Base-by-base conservation (phyloP, 306 rosid genomes). In the Casuarina cunninghamiana region DNA sequence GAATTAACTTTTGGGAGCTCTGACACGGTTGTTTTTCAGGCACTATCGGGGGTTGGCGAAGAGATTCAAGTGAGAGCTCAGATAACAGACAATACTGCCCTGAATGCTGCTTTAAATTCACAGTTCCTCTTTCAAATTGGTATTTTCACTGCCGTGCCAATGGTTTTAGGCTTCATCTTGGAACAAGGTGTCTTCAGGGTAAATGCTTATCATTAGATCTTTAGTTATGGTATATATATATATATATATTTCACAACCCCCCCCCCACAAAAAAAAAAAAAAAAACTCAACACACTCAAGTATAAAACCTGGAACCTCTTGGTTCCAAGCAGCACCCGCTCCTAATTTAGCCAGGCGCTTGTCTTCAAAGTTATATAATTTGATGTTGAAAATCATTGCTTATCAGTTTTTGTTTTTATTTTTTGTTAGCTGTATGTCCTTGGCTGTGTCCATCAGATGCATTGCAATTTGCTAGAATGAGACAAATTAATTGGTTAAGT, bases 51-150 rank as follows among this genome's bases (percentile, higher is more conserved):
- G 79, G 97, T 94, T 84, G 97, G 96, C 41, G 97, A 89, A 85
- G 13, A 54, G 43, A 78, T 92, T 75, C 89, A 78, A 72, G 83
- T 75, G n/a, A 62, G 83, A 86, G 97, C 97, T 58, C 17, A 16
- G 17, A 71, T 94, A 75, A 75, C 81, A 21, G 76, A 82, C 81
- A 94, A 89, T 66, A 79, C 90, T 41, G 95, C 98, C 63, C 83
- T 94, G 79, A 84, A 83, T 80, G 89, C 91, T 72, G 93, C 97
- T 69, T 76, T 94, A 68, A 92, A 83, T 73, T 87, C 97, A 0
- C 97, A 94, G 84, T 94, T 94, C 72, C 97, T 94, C 79, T 76
- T 89, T 72, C 98, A 92, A 82, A 90, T 92, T 83, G 98, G 98
- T 77, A 45, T 92, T 79, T 92, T 90, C 87, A 90, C 98, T 63